phyloP scores from a whole-genome alignment of 441 rosid genomes.

The California macrophylla region DNA sequence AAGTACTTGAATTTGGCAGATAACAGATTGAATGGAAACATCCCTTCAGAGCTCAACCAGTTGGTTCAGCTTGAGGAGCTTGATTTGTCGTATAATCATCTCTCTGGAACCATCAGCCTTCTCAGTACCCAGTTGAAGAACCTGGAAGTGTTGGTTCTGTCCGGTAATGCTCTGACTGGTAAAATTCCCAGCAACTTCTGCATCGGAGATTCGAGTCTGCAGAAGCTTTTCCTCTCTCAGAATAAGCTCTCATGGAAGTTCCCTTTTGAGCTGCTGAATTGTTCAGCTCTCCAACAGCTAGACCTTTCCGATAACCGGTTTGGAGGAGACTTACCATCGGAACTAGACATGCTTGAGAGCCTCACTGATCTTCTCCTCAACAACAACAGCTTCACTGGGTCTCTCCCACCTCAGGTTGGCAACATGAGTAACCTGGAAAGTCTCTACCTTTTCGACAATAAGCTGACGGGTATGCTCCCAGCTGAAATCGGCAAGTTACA shows the following conservation, averaged over 20 bases:
- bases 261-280: slow-evolving; percentile 48
- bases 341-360: slow-evolving; percentile 41
- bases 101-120: slow-evolving; percentile 48
- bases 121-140: slow-evolving; percentile 33
- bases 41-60: slow-evolving; percentile 47
- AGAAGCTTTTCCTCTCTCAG: slow-evolving; percentile 37
- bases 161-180: slow-evolving; percentile 47
- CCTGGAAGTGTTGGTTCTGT: slow-evolving; percentile 41
- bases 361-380: slow-evolving; percentile 52
- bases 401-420: slow-evolving; percentile 54
- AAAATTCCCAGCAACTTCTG: slow-evolving; percentile 50
- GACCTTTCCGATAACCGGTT: slow-evolving; percentile 55
- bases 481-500: slow-evolving; percentile 54
- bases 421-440: slow-evolving; percentile 50
- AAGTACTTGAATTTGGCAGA: slow-evolving; percentile 47
- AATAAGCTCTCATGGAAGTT: slow-evolving; percentile 60
- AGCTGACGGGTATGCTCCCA: slow-evolving; percentile 54
- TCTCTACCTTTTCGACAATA: slow-evolving; percentile 52
- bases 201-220: slow-evolving; percentile 37
- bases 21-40: slow-evolving; percentile 46
- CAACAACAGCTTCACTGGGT: slow-evolving; percentile 59
- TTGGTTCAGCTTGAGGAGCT: slow-evolving; percentile 46
- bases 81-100: slow-evolving; percentile 58
- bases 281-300: slow-evolving; percentile 46
- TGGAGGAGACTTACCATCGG: slow-evolving; percentile 45